Evolutionary conservation across 495 filamentous ascomycete genomes (phyloP).

Genomic region (Antarctomyces pellizariae): DNA sequence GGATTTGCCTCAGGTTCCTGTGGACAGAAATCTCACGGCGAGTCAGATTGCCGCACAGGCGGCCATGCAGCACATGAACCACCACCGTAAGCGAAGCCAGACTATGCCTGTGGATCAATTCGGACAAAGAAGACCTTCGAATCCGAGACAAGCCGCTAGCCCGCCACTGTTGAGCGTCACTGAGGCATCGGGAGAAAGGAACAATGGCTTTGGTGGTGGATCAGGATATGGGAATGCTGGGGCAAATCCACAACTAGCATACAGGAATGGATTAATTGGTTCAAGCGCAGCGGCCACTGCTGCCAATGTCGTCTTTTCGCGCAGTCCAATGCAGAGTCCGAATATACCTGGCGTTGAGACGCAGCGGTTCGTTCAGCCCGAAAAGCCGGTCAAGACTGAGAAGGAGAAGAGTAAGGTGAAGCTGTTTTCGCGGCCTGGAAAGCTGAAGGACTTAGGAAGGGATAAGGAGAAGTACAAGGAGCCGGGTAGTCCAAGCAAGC

Average conservation of each 20-base stretch:
- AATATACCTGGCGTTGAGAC: conserved; percentile 15
- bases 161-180: conserved; percentile 32
- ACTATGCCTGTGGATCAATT: conserved; percentile 29
- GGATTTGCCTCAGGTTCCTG: no score
- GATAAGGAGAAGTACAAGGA: conserved; percentile 56
- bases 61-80: conserved; percentile 50
- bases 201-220: conserved; percentile 21
- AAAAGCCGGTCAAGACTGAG: conserved; percentile 45
- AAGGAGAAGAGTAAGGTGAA: conserved; percentile 84
- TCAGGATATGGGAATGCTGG: conserved; percentile 16
- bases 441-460: conserved; percentile 50
- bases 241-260: no score
- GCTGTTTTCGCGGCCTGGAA: conserved; percentile 73
- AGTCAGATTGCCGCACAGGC: conserved; percentile 83
- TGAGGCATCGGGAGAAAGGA: conserved; percentile 29
- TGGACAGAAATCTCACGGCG: conserved; percentile 43
- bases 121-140: conserved; percentile 6
- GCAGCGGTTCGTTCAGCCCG: conserved; percentile 19
- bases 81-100: conserved; percentile 46
- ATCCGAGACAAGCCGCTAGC: conserved; percentile 9
- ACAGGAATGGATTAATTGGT: conserved; percentile 46
- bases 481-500: conserved; percentile 63
- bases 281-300: conserved; percentile 53
- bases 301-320: conserved; percentile 68
- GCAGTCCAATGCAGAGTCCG: conserved; percentile 29